A percentile compares a stretch with the other conserved stretches of the same genome.
These are phyloP conservation scores for Aspergillus luchuensis DNA, from an alignment of 2,329 filamentous ascomycete genomes.

Conservation along the genomic window DNA sequence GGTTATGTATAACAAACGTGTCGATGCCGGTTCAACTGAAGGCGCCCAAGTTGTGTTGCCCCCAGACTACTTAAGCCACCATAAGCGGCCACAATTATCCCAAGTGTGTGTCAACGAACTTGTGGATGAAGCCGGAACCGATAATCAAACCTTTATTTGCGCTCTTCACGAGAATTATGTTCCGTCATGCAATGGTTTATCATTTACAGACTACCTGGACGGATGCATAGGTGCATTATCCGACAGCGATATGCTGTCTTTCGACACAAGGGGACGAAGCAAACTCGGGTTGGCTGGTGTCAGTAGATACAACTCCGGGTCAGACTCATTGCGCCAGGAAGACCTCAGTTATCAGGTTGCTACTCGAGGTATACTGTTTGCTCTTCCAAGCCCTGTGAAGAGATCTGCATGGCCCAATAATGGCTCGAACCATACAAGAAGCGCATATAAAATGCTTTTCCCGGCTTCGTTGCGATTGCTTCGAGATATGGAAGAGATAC, in stretches of 20 bases:
- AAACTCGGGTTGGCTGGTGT: conserved; percentile 55
- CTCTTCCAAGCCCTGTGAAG: conserved; percentile 82
- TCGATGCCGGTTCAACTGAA: conserved; percentile 50
- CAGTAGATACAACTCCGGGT: conserved; percentile 47
- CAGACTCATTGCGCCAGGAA: conserved; percentile 80
- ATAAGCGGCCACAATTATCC: conserved; percentile 62
- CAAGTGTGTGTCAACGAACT: conserved; percentile 72
- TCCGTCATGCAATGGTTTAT: conserved; percentile 70
- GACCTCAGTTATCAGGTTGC: conserved; percentile 93
- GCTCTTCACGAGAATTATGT: conserved; percentile 93
- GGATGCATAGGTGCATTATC: conserved; percentile 86
- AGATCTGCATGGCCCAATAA: conserved; percentile 48
- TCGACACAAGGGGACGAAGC: conserved; percentile 52
- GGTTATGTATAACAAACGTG: conserved; percentile 92
- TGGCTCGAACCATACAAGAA: conserved; percentile 45
- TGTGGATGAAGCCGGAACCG: conserved; percentile 92
- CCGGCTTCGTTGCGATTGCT: conserved; percentile 82
- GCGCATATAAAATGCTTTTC: conserved; percentile 89
- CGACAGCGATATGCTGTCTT: conserved; percentile 80
- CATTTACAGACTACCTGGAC: conserved; percentile 75
- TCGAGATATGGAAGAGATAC: conserved; percentile 79
- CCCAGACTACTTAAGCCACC: conserved; percentile 60
- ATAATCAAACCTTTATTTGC: conserved; percentile 85
- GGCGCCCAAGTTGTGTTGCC: conserved; percentile 55
- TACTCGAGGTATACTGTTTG: conserved; percentile 81